Evolutionary conservation across 2,329 filamentous ascomycete genomes (phyloP).

Genomic region (Colletotrichum tamarilloi): DNA sequence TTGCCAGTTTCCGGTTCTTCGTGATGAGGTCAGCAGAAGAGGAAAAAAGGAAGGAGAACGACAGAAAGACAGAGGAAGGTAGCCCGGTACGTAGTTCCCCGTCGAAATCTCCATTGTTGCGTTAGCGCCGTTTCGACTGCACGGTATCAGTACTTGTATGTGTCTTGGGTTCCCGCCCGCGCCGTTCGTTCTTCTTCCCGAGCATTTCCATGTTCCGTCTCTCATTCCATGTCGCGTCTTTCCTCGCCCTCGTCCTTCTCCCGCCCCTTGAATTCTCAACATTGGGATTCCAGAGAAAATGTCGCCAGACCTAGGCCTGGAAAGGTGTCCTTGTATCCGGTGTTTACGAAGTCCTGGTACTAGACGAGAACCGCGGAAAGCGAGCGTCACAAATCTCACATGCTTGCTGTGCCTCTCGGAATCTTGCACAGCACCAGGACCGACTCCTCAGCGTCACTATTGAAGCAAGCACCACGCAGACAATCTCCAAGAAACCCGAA

Average conservation of each 20-base stretch:
- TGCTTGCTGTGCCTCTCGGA: too few species aligned
- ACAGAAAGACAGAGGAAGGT: not conserved
- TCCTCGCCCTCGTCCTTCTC: not conserved
- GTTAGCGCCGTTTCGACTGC: constrained; percentile 30
- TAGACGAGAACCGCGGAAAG: too few species aligned
- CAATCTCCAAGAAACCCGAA: constrained; percentile 23
- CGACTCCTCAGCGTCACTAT: not conserved
- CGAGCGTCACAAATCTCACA: too few species aligned
- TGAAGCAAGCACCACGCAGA: not conserved
- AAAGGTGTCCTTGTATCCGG: too few species aligned
- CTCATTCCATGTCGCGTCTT: not conserved
- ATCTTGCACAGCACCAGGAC: not conserved
- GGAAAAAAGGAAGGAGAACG: not conserved
- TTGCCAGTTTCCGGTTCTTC: not conserved
- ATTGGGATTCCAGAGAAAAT: not conserved
- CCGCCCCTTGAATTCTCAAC: not conserved
- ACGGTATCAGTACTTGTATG: constrained; percentile 22
- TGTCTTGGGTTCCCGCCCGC: constrained; percentile 22
- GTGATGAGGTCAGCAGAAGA: not conserved
- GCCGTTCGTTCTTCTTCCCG: constrained; percentile 13
- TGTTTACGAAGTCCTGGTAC: too few species aligned
- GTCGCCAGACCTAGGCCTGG: too few species aligned
- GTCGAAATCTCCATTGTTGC: constrained; percentile 27
- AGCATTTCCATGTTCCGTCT: constrained; percentile 15
- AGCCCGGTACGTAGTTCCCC: not conserved